Percentiles rank a stretch among this genome's conserved stretches.
Conservation (phyloP, 768 basidiomycete genomes). For the Russula vinacea region DNA sequence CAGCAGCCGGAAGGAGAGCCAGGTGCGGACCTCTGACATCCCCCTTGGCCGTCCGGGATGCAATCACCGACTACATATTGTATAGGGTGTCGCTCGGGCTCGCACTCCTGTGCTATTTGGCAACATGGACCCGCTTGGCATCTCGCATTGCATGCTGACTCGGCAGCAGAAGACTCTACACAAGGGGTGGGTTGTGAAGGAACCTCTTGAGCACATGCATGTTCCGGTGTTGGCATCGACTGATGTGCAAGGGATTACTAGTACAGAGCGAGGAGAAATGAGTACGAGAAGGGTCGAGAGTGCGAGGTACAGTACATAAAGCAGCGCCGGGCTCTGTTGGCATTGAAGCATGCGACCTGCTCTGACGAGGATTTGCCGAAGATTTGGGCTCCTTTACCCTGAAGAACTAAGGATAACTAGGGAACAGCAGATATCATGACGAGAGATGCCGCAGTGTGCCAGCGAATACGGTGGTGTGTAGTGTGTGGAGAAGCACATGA, state of each 20-base stretch:
- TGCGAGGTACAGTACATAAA: neutral
- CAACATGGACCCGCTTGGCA: neutral
- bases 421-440: neutral
- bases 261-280: neutral
- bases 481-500: neutral
- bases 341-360: neutral
- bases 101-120: conserved; percentile 8
- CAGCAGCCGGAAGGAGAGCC: neutral
- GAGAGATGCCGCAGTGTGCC: neutral
- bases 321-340: neutral
- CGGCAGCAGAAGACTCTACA: neutral
- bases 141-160: neutral
- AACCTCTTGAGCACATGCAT: neutral
- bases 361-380: neutral
- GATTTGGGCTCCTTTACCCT: neutral
- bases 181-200: too few relatives aligned
- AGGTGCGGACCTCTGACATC: conserved; percentile 15
- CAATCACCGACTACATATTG: conserved; percentile 12
- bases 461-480: neutral
- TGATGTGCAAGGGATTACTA: neutral
- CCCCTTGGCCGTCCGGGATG: conserved; percentile 18
- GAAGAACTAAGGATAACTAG: too few relatives aligned
- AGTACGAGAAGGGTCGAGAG: neutral
- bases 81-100: neutral
- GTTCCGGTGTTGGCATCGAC: conserved; percentile 5